Base-by-base conservation (phyloP, 1,284 basidiomycete species). In the Meripilus lineatus region DNA sequence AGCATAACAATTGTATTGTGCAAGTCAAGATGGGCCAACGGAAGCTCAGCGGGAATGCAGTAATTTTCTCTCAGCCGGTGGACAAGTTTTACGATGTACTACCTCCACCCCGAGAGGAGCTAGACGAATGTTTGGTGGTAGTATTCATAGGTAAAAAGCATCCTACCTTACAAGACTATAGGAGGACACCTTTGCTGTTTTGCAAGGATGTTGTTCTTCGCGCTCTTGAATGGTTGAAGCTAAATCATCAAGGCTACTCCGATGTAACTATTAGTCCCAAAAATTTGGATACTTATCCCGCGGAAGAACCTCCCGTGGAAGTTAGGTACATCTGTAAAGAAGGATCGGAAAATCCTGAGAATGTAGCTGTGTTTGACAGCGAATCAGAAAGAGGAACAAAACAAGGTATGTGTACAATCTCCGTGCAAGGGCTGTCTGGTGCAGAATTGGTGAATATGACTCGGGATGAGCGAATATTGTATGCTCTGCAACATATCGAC, bases 241-340 rank as follows among this genome's bases (percentile, higher is more conserved):
- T 67, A 0, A 71, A 71, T 48, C 64, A 71, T 45, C 18, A 20
- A 10, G 64, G 63, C 36, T 72, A 72, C 44, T 24, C 18, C 14
- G 63, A 70, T 42, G 18, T 72, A 1, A 40, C 53, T 10, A 68
- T 71, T 11, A 65, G 62, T 4, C 22, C 57, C 5, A 50, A 62
- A 5, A 68, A 69, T 47, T 26, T 71, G 5, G 26, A 42, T 0
- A 20, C 43, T 14, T 71, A 71, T 54, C 40, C 55, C 10, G 60
- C 66, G 33, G 36, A 57, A 38, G 42, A 22, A 6, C 53, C 58
- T 7, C 66, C 66, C 18, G 65, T 68, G 2, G 20, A 18, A 13
- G 50, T 68, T 6, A 52, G 60, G 13, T 68, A 56, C 45, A 37
- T 42, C 32, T 13, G 48, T 18, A 44, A 45, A 3, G 17, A 46